A percentile compares a stretch with the other conserved stretches of the same genome.
Evolutionary conservation across 2,329 filamentous ascomycete species (phyloP).

Genomic region (Cadophora sp.): DNA sequence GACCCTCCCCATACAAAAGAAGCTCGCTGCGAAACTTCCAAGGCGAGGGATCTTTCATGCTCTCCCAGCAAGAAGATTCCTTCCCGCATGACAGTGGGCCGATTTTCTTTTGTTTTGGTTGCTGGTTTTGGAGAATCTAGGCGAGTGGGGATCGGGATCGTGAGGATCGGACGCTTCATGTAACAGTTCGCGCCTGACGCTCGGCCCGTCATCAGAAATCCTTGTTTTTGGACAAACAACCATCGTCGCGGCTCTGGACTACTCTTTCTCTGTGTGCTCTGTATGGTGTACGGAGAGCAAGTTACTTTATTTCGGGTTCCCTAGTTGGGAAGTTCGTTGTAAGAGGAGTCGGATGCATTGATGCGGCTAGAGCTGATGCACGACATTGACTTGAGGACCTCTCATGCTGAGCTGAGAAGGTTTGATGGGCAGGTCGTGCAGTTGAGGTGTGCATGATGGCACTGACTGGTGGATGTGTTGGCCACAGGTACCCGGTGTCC

Average conservation of each 20-base stretch:
- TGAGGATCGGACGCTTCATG: slow-evolving; percentile 21
- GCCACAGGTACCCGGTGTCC: slow-evolving; percentile 2
- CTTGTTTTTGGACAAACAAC: slow-evolving; percentile 20
- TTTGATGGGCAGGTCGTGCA: slow-evolving; percentile 30
- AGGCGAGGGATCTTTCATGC: slow-evolving; percentile 1
- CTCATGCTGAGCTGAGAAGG: slow-evolving; percentile 6
- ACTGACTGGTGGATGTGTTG: neutral
- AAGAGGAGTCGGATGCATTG: slow-evolving; percentile 23
- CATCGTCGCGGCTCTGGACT: slow-evolving; percentile 25
- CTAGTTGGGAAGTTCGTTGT: neutral
- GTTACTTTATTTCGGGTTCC: slow-evolving; percentile 1
- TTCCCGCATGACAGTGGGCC: slow-evolving; percentile 7
- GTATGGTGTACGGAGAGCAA: neutral
- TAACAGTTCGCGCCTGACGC: slow-evolving; percentile 26
- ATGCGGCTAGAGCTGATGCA: slow-evolving; percentile 27
- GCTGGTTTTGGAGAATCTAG: neutral
- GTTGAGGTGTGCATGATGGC: slow-evolving; percentile 10
- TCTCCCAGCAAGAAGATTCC: neutral
- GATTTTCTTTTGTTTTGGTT: neutral
- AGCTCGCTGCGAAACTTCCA: slow-evolving; percentile 12
- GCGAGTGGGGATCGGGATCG: slow-evolving; percentile 12
- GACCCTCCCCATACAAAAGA: slow-evolving; percentile 16
- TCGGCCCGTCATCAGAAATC: slow-evolving; percentile 19
- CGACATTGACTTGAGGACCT: slow-evolving; percentile 15
- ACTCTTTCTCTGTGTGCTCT: neutral